Evolutionary conservation across 805 yeast species (phyloP), one percentile per base, ranked within the genome.

Genomic region (Suhomyces emberorum): DNA sequence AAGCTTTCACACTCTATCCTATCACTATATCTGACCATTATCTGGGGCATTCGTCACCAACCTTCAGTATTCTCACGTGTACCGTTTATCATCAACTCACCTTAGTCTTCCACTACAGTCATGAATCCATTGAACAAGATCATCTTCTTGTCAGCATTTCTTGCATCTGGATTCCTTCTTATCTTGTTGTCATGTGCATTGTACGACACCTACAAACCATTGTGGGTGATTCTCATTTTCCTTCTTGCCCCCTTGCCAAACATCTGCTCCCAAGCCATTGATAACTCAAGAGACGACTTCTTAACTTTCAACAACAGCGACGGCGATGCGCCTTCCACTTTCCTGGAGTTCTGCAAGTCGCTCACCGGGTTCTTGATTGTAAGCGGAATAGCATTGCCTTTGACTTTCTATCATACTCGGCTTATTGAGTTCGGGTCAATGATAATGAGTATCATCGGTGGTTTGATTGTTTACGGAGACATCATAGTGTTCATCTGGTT

Each of bases 101-200:
- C 17, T 14, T 18, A 17, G n/a, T n/a, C n/a, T n/a, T n/a, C n/a
- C n/a, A n/a, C n/a, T n/a, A n/a, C n/a, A n/a, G 22, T 15, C 2
- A 68, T 67, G 72, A 66, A 68, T 50, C 72, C 74, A 32, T 61
- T 69, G 47, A 69, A 69, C 48, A 67, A 69, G 42, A 69, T 69
- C 47, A 68, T 69, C 44, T 68, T 69, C 51, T 59, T 69, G 34
- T 64, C 70, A 36, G 74, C 72, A 29, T 63, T 69, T 35, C 52
- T 69, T 24, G 74, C 74, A 7, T 57, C 69, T 14, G 74, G 74
- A 21, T 69, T 69, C 46, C 53, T 69, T 19, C 51, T 69, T 27
- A 69, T 69, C 28, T 48, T 69, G 27, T 58, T 69, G 40, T 65
- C 72, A 35, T 69, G 74, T 49, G 74, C 74, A 23, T 57, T 69